Evolutionary conservation across 164 flowering plant species (phyloP), one percentile per base, ranked within the genome.

Genomic region (grape (Vitis vinifera)): DNA sequence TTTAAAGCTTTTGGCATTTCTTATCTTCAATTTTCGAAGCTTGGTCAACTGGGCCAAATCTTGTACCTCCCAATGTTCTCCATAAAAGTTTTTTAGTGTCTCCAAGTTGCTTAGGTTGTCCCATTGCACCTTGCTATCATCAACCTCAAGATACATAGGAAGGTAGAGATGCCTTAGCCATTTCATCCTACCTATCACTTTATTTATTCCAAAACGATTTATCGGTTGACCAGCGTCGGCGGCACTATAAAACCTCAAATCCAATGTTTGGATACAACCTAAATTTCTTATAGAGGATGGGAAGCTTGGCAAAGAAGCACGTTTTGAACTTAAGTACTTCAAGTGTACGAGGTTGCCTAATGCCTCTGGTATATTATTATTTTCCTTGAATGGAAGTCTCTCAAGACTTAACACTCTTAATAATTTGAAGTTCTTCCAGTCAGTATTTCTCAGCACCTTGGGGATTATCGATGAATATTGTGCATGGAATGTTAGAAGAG

Each of bases 271-370:
- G 49, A 82, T 48, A 52, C 23, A 60, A 23, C 10, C 15, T 23
- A 81, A 55, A 3, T 74, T 53, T 8, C 77, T 60, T 3, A 81
- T 9, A 17, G 69, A 71, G 0, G 68, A 9, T 44, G 80, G 82
- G 6, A 81, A 11, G n/a, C 27, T 2, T 0, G 16, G 7, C 2
- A 51, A 0, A 0, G 8, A 0, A 10, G 44, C 27, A 15, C n/a
- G 4, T 11, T 17, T 17, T 2, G 77, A 19, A 10, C 75, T 55
- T 37, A 80, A 49, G 66, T 73, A 79, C 72, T 73, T 71, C 63
- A 84, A 71, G 19, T 73, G 76, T 12, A 72, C 10, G 6, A 81
- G 68, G 0, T 59, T 55, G 11, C 77, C 80, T 2, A 81, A 27
- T 62, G 67, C 67, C 0, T 12, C 13, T 0, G 75, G 61, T 1